phyloP scores from a whole-genome alignment of 2,329 filamentous ascomycete genomes.

The Alternaria postmessia region DNA sequence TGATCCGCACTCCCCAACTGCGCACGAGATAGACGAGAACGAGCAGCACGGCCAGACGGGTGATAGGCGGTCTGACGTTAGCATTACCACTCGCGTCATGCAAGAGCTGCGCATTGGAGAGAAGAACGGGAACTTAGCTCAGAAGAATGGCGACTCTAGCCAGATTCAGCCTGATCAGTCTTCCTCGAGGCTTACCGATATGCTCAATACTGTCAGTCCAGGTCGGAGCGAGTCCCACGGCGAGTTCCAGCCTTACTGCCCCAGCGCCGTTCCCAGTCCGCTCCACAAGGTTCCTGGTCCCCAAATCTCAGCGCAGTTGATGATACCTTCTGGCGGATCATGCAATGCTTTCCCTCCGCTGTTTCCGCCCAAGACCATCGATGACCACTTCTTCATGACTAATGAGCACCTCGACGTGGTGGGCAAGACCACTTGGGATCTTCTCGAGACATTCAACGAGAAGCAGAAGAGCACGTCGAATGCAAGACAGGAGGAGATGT shows the following conservation, averaged over 20 bases:
- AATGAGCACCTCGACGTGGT: slow-evolving; percentile 49
- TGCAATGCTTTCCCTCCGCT: slow-evolving; percentile 8
- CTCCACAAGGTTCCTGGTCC: slow-evolving; percentile 28
- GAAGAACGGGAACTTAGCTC: neutral
- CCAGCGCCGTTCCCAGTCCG: slow-evolving; percentile 45
- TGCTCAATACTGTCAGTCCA: slow-evolving; percentile 35
- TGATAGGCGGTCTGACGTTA: slow-evolving; percentile 10
- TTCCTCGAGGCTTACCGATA: slow-evolving; percentile 39
- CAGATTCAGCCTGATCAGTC: slow-evolving; percentile 30
- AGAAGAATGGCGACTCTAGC: slow-evolving; percentile 2
- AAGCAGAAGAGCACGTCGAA: slow-evolving; percentile 17
- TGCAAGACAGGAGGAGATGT: slow-evolving; percentile 32
- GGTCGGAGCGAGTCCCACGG: slow-evolving; percentile 21
- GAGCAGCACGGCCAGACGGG: slow-evolving; percentile 5
- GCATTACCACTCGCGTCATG: slow-evolving; percentile 25
- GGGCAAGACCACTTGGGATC: slow-evolving; percentile 38
- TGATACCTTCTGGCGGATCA: slow-evolving; percentile 2
- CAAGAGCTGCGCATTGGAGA: slow-evolving; percentile 30
- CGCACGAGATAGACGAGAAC: slow-evolving; percentile 13
- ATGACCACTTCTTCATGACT: slow-evolving; percentile 48
- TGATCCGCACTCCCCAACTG: slow-evolving; percentile 24
- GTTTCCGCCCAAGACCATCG: slow-evolving; percentile 23
- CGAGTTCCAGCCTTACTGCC: slow-evolving; percentile 31
- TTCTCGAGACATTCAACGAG: slow-evolving; percentile 25
- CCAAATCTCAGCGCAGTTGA: slow-evolving; percentile 9